Evolutionary conservation across 163 green algal genomes (phyloP), one percentile per base, ranked within the genome.

Genomic region (Volvox carteri): DNA sequence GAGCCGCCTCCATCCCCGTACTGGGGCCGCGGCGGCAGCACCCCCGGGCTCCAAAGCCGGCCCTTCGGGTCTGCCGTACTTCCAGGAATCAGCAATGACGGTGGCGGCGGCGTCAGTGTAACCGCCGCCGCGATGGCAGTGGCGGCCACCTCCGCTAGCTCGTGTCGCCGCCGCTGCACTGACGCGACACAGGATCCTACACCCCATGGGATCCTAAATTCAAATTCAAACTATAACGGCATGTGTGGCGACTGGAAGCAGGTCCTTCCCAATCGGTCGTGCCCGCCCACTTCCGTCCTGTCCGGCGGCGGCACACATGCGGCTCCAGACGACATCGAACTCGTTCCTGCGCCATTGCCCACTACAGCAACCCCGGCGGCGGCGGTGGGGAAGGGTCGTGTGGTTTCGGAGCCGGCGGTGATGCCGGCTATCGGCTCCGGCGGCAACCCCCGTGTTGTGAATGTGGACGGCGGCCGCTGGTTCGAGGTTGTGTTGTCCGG

Each of bases 401-500:
- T 23, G 70, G 42, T 58, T 35, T 78, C 23, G 70, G 39, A 78
- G 6, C 70, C 70, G 4, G 2, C 2, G 70, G 33, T 54, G 39
- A 1, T 23, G 8, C 25, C 60, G 60, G 60, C 60, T 11, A 14
- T 14, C 48, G 60, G 2, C 58, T 6, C 58, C 58, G 58, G 16
- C 28, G 37, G 35, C 65, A 42, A 4, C 30, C 30, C 8, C 62
- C 8, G 28, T 73, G 28, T 12, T 9, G 35, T 75, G 25, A 75
- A 56, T 4, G 56, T 18, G 16, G 79, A 86, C 60, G 60, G 79
- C 58, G 79, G 79, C 42, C 25, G n/a, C 1, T 86, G 79, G 79
- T 78, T 52, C 11, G 79, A 86, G 79, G 60, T 86, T 58, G 42
- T 50, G n/a, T n/a, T 86, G 16, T 54, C 39, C 0, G 79, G 60